Conservation (phyloP, 768 basidiomycete species). For the Mrakia gelida region DNA sequence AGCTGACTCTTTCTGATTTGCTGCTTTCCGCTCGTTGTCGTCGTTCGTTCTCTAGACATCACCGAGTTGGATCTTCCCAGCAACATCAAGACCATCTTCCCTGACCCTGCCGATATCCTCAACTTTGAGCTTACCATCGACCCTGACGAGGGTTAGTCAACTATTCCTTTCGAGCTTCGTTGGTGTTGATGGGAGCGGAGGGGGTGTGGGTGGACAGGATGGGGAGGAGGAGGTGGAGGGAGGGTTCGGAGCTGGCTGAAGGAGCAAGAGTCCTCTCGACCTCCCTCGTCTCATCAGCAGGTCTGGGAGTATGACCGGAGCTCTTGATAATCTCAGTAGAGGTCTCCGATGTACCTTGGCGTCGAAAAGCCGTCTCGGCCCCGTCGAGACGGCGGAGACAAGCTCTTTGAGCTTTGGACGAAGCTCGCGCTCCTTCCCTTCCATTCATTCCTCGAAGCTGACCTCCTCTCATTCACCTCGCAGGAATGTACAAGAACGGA, state of each 20-base stretch:
- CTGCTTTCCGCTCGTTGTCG: no score
- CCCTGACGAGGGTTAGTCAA: constrained; percentile 81
- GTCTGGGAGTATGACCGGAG: background rate
- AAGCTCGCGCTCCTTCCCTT: background rate
- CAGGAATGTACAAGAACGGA: constrained; percentile 98
- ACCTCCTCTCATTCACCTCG: background rate
- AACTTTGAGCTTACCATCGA: constrained; percentile 94
- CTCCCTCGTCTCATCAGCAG: background rate
- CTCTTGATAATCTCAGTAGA: no score
- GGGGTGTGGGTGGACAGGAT: no score
- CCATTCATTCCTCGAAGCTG: background rate
- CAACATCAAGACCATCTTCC: constrained; percentile 93
- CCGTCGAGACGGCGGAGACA: no score
- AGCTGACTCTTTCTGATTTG: background rate
- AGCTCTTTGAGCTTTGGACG: background rate
- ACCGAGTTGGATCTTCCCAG: constrained; percentile 93
- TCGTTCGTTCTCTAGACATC: constrained; percentile 58
- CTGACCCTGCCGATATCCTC: constrained; percentile 87
- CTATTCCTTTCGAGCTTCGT: background rate
- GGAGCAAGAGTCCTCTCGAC: no score
- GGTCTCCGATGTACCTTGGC: no score
- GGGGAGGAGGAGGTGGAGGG: background rate
- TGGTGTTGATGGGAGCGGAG: background rate
- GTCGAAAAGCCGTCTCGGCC: no score
- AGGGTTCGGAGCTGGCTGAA: background rate